Evolutionary conservation across 192 early-diverging fungal species (phyloP), one percentile per base, ranked within the genome.

Genomic region (Backusella psychrophila): DNA sequence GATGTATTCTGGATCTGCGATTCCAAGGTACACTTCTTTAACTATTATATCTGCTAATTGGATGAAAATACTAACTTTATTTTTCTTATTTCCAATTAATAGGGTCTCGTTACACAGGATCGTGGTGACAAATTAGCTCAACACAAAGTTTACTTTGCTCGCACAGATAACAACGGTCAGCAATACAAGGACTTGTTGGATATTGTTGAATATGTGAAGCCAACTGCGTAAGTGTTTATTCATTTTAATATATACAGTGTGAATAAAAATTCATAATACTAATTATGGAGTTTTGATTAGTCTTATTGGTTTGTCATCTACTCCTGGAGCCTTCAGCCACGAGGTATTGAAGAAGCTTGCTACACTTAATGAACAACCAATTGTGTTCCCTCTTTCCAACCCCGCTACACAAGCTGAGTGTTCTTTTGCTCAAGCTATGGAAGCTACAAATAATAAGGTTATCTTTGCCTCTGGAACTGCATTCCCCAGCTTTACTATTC

Each of bases 381-480:
- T 98, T 78, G 91, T 98, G 65, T 96, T 98, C 87, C 96, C 96
- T 12, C 87, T 96, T 79, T 96, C 94, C 23, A 98, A 97, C 77
- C 96, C 96, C 38, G 79, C 88, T 52, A 90, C 89, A 76, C 95
- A 96, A 83, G 93, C 96, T 73, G 97, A 99, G 87, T 99, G 97
- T 87, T 94, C 94, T 9, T 99, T 94, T 81, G 96, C 93, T 81
- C 83, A 94, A 73, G 96, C 97, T 63, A 95, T 99, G 95, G 80
- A 83, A 68, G 79, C 78, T 81, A 96, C 97, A n/a, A 81, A 96
- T 74, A 91, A 95, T 78, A 85, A 89, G 67, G 96, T 96, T 19
- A 91, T 99, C 71, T 99, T 99, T 87, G 96, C 96, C 21, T 96
- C 94, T 2, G 97, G 97, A 72, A 98, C 97, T 8, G 95, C 92